Base-by-base conservation (phyloP, 371 early-diverging fungal species). In the Mucor saturninus region DNA sequence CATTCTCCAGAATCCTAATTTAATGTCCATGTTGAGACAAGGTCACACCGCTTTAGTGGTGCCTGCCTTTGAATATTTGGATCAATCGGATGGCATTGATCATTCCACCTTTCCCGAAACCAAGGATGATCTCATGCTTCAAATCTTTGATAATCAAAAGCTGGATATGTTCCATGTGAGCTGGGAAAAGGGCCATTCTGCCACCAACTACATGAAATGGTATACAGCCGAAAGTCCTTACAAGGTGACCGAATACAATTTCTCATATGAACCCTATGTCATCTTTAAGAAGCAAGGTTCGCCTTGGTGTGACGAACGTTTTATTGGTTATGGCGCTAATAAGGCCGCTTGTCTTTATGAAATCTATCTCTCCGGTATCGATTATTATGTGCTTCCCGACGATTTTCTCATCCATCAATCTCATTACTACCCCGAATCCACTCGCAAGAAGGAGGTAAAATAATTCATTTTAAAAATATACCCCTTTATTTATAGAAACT, bases 321-420 rank as follows among this genome's bases (percentile, higher is more conserved):
- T 89, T 65, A 83, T 88, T 46, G 90, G 90, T 4, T 89, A 89
- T 65, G 90, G 90, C 53, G 84, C 88, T 50, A 89, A 89, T 69
- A 89, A 89, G 65, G 88, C 88, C 26, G 90, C 90, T 15, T 89
- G 90, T 59, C 67, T 89, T 7, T 89, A 84, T 64, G 90, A 89
- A 57, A 81, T 88, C 15, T 89, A 82, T 61, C 62, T 89, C 13
- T 84, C 87, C 3, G 90, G 90, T 5, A 74, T 86, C 35, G 86
- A 87, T 40, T 87, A 86, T 52, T 83, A 81, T 72, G 87, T 88
- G 10, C 65, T 89, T 54, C 87, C 90, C 1, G 55, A 77, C 15
- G 87, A 88, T 67, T 89, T 85, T 67, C 68, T 88, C 38, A 86
- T 89, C 48, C 90, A 89, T 65, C 88, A 88, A 59, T 83, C 85